Evolutionary conservation across 345 rosid genomes (phyloP).

Genomic region (Carallia pectinifolia): DNA sequence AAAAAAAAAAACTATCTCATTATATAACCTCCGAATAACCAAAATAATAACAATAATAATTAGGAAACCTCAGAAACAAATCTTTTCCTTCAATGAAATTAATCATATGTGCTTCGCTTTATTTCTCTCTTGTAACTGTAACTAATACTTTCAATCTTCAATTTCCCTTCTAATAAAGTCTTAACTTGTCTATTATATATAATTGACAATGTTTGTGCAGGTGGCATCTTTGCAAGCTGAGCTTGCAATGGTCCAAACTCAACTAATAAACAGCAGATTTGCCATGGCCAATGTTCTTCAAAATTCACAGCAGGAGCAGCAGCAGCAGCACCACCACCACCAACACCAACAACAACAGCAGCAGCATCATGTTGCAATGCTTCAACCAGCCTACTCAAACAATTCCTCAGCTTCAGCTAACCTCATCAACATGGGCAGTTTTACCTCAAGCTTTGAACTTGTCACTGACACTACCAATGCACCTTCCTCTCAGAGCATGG

Average conservation of each 20-base stretch:
- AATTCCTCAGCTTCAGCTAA: slow-evolving; percentile 83
- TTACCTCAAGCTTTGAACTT: slow-evolving; percentile 49
- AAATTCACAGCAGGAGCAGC: slow-evolving; percentile 41
- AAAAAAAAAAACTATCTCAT: too few relatives aligned
- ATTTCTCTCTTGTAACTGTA: too few relatives aligned
- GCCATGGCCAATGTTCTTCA: slow-evolving; percentile 71
- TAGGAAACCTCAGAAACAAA: too few relatives aligned
- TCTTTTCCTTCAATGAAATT: too few relatives aligned
- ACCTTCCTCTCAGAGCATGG: slow-evolving; percentile 55
- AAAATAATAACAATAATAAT: too few relatives aligned
- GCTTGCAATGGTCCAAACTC: slow-evolving; percentile 75
- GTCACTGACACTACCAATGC: slow-evolving; percentile 39
- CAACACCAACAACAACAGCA: slow-evolving; percentile 38
- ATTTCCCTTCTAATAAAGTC: neutral
- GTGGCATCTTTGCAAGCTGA: slow-evolving; percentile 83
- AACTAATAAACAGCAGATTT: slow-evolving; percentile 67
- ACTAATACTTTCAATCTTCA: too few relatives aligned
- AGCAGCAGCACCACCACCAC: slow-evolving; percentile 38
- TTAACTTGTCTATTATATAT: neutral
- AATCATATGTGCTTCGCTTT: too few relatives aligned
- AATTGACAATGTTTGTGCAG: slow-evolving; percentile 28
- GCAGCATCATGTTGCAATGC: slow-evolving; percentile 37
- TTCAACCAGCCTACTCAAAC: slow-evolving; percentile 86
- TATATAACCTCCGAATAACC: too few relatives aligned
- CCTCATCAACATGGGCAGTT: slow-evolving; percentile 53